phyloP scores from a whole-genome alignment of 805 yeast genomes.

The Isabelozyma gotoi region DNA sequence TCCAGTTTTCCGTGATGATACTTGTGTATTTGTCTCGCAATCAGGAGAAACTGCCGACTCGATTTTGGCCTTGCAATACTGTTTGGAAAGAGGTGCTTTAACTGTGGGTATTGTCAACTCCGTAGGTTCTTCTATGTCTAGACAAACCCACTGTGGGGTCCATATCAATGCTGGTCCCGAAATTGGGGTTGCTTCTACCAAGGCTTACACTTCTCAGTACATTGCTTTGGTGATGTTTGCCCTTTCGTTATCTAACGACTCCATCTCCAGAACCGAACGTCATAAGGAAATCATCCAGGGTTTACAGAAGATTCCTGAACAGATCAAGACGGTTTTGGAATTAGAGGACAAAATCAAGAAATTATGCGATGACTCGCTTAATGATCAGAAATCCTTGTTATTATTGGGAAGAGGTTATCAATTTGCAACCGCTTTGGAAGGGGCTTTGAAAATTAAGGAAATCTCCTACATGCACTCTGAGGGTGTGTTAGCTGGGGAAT shows the following conservation, averaged over 20 bases:
- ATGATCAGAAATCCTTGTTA: slow-evolving; percentile 81
- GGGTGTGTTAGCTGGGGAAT: slow-evolving; percentile 98
- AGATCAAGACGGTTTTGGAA: slow-evolving; percentile 73
- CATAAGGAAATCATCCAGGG: slow-evolving; percentile 86
- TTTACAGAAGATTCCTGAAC: slow-evolving; percentile 77
- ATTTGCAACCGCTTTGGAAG: slow-evolving; percentile 95
- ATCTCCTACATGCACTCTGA: slow-evolving; percentile 98
- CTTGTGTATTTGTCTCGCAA: slow-evolving; percentile 96
- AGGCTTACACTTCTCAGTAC: slow-evolving; percentile 97
- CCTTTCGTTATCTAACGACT: slow-evolving; percentile 88
- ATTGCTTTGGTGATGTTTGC: slow-evolving; percentile 98
- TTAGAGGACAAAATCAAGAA: slow-evolving; percentile 73
- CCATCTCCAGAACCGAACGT: slow-evolving; percentile 72
- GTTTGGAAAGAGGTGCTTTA: slow-evolving; percentile 94
- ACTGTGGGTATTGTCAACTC: slow-evolving; percentile 97
- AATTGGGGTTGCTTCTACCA: slow-evolving; percentile 98
- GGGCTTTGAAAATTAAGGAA: slow-evolving; percentile 97
- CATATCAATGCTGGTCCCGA: slow-evolving; percentile 99
- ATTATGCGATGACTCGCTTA: slow-evolving; percentile 70
- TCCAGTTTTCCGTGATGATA: slow-evolving; percentile 98
- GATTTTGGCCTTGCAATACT: slow-evolving; percentile 90
- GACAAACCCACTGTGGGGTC: slow-evolving; percentile 98
- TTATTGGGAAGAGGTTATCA: slow-evolving; percentile 97
- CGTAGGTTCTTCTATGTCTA: slow-evolving; percentile 95
- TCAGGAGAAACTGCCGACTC: slow-evolving; percentile 99